These are phyloP conservation scores for Aspergillus glaucus DNA, from an alignment of 2,329 filamentous ascomycete genomes.

Conservation along the genomic window DNA sequence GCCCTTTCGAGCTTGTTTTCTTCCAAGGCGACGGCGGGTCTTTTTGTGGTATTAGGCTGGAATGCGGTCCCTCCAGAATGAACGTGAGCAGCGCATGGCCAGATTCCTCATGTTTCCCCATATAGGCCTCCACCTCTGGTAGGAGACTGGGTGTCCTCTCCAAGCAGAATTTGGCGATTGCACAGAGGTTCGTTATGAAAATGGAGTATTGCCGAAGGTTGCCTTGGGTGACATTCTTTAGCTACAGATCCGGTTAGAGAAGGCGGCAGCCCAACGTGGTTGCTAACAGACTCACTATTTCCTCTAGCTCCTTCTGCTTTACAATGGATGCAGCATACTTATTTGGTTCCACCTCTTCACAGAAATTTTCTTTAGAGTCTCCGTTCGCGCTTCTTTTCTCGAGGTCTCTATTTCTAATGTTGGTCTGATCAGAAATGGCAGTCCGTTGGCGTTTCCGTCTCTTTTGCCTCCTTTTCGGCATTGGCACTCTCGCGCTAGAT, in stretches of 20 bases:
- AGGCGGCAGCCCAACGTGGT: not conserved
- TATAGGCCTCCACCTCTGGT: not conserved
- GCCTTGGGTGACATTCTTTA: not conserved
- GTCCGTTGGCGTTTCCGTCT: not conserved
- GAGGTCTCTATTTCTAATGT: not conserved
- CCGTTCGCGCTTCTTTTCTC: not conserved
- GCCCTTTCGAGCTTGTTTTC: not conserved
- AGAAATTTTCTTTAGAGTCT: not conserved
- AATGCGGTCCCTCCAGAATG: not conserved
- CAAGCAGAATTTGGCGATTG: not conserved
- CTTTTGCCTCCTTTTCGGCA: not conserved
- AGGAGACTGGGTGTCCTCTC: not conserved
- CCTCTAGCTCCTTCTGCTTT: not conserved
- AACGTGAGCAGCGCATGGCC: not conserved
- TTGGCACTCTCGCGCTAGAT: not conserved
- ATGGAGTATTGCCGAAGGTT: not conserved
- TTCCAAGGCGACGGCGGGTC: not conserved
- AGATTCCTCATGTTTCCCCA: not conserved
- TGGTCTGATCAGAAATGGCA: no score
- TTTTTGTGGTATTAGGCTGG: not conserved
- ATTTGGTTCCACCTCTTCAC: not conserved
- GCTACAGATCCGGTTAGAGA: not conserved
- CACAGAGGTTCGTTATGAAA: not conserved
- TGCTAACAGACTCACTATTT: not conserved
- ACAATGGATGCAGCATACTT: not conserved